Conservation (phyloP, 148 eudicot genomes). For the Vaccinium macrocarpon region DNA sequence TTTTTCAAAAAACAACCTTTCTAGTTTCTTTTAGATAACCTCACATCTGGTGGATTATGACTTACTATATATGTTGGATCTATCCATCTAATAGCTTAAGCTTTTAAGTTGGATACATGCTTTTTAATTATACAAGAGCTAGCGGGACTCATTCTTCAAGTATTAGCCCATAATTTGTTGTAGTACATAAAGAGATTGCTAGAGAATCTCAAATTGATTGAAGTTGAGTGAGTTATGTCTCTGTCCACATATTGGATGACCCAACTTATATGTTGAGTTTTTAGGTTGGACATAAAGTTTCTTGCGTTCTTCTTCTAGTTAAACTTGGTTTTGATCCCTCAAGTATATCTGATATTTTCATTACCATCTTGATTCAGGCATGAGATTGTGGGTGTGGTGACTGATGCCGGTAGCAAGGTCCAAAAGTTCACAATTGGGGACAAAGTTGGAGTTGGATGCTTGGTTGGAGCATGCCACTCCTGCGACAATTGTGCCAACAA, state of each 20-base stretch:
- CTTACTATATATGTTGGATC: neutral
- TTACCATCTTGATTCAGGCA: constrained; percentile 19
- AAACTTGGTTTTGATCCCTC: too few species aligned
- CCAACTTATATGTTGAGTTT: neutral
- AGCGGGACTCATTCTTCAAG: neutral
- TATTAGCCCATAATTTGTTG: neutral
- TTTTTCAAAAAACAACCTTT: neutral
- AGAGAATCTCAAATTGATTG: neutral
- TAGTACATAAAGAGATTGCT: neutral
- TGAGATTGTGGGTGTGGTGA: constrained; percentile 38
- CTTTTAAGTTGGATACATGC: neutral
- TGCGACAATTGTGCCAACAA: constrained; percentile 25
- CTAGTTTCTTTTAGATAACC: neutral
- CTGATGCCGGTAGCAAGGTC: constrained; percentile 29
- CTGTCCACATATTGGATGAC: neutral
- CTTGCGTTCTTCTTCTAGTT: too few species aligned
- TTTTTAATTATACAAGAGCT: neutral
- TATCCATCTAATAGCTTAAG: neutral
- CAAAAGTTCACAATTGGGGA: constrained; percentile 31
- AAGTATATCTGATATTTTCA: neutral
- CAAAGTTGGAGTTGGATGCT: constrained; percentile 29
- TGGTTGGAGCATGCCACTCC: constrained; percentile 32
- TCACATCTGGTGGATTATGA: neutral
- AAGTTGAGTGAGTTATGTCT: neutral
- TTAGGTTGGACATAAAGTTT: neutral